phyloP scores from a whole-genome alignment of 2,329 filamentous ascomycete species.

The Trichoderma aggressivum region DNA sequence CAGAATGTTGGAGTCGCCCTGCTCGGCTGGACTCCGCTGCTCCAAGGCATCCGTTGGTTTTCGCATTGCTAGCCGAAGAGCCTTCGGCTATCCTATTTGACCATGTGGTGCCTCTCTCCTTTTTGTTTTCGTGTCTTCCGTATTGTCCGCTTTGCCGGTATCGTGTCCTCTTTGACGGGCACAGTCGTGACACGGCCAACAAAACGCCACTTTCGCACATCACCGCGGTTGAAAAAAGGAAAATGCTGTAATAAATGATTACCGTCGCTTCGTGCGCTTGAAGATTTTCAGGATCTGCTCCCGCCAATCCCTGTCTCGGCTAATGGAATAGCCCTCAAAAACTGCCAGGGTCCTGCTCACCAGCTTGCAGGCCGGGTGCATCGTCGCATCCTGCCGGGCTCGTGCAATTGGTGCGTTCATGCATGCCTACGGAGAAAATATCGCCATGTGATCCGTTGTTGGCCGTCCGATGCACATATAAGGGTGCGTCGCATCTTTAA shows the following conservation, averaged over 20 bases:
- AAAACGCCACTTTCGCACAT: neutral
- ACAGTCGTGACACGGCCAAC: neutral
- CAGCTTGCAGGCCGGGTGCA: neutral
- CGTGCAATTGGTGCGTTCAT: constrained; percentile 4
- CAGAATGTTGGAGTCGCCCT: constrained; percentile 1
- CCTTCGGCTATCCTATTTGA: neutral
- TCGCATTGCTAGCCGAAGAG: constrained; percentile 2
- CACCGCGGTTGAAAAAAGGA: neutral
- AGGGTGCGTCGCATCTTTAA: constrained; percentile 2
- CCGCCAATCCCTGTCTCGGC: constrained; percentile 14
- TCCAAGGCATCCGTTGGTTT: neutral
- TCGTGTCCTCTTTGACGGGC: neutral
- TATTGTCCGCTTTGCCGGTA: neutral
- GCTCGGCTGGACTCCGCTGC: neutral
- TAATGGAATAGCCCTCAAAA: neutral
- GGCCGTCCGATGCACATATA: constrained; percentile 3
- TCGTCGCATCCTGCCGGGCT: neutral
- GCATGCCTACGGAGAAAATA: constrained; percentile 1
- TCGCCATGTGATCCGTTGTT: constrained; percentile 11
- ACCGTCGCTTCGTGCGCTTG: constrained; percentile 12
- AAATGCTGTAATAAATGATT: neutral
- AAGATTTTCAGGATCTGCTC: constrained; percentile 3
- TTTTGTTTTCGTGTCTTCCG: neutral
- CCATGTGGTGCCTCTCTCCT: neutral
- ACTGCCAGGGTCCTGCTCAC: neutral